These are phyloP conservation scores for Syncephalis plumigaleata DNA, from an alignment of 371 early-diverging fungal genomes.

Conservation along the genomic window DNA sequence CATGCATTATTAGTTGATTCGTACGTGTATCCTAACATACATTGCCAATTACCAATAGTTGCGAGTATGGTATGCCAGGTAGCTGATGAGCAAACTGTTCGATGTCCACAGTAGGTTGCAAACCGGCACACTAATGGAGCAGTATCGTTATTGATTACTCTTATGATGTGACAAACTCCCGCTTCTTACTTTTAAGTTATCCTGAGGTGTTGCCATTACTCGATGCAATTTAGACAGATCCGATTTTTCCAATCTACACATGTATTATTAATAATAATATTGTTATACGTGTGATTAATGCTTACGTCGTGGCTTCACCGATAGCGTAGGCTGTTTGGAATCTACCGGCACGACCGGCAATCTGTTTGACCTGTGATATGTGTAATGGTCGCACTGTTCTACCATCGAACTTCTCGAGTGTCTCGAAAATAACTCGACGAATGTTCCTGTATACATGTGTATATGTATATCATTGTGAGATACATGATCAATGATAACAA, in stretches of 20 bases:
- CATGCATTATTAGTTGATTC: slow-evolving; percentile 2
- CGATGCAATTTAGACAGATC: slow-evolving; percentile 13
- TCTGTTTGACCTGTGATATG: slow-evolving; percentile 75
- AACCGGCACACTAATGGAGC: slow-evolving; percentile 40
- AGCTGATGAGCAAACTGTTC: slow-evolving; percentile 60
- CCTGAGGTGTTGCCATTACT: slow-evolving; percentile 4
- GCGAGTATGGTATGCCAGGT: slow-evolving; percentile 36
- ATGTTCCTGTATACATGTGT: slow-evolving; percentile 50
- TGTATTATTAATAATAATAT: not conserved
- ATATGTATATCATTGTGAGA: not conserved
- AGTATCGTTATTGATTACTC: not conserved
- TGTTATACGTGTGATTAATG: slow-evolving; percentile 7
- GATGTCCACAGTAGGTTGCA: slow-evolving; percentile 60
- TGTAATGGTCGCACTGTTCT: slow-evolving; percentile 21
- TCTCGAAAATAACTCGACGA: slow-evolving; percentile 66
- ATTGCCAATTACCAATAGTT: slow-evolving; percentile 25
- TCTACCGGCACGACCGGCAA: slow-evolving; percentile 91
- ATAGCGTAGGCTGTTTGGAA: slow-evolving; percentile 43
- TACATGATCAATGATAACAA: not conserved
- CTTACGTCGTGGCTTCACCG: slow-evolving; percentile 48
- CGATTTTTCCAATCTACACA: slow-evolving; percentile 8
- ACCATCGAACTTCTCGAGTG: slow-evolving; percentile 67
- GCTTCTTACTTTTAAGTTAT: slow-evolving; percentile 4
- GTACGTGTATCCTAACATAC: slow-evolving; percentile 6
- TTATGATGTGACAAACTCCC: too few relatives aligned